Conservation (phyloP, 2,329 filamentous ascomycete genomes). For the Colletotrichum musicola region DNA sequence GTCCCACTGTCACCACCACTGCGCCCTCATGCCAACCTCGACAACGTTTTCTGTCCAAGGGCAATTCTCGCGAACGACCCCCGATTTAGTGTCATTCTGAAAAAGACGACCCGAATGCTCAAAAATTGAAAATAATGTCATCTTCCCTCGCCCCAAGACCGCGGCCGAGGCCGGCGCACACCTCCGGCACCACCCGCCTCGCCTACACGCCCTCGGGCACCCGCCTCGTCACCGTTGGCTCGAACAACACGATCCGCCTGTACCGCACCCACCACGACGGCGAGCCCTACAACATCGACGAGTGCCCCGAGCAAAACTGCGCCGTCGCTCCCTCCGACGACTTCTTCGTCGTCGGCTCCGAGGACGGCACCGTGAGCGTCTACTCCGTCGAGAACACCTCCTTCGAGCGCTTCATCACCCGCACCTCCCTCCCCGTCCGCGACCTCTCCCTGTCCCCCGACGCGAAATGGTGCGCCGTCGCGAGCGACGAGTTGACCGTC, state of each 20-base stretch:
- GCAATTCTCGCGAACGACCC: not conserved
- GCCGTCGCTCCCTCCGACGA: constrained; percentile 80
- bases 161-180: constrained; percentile 79
- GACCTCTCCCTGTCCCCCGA: constrained; percentile 88
- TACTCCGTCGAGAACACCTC: constrained; percentile 82
- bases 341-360: constrained; percentile 89
- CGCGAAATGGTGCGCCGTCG: constrained; percentile 89
- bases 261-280: constrained; percentile 93
- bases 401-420: constrained; percentile 85
- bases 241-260: constrained; percentile 92
- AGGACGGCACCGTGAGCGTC: constrained; percentile 95
- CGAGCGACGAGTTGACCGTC: constrained; percentile 94
- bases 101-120: not conserved
- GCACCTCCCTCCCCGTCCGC: constrained; percentile 87
- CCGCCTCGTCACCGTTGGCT: constrained; percentile 89
- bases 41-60: not conserved
- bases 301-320: constrained; percentile 88
- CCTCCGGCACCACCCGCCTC: constrained; percentile 86
- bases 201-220: constrained; percentile 91
- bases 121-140: constrained; percentile 39
- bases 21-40: too few relatives aligned
- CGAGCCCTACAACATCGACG: constrained; percentile 92
- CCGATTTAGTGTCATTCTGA: too few relatives aligned
- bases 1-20: constrained; percentile 4
- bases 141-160: constrained; percentile 61